Evolutionary conservation across 495 filamentous ascomycete genomes (phyloP).

Genomic region (Geopyxis carbonaria): DNA sequence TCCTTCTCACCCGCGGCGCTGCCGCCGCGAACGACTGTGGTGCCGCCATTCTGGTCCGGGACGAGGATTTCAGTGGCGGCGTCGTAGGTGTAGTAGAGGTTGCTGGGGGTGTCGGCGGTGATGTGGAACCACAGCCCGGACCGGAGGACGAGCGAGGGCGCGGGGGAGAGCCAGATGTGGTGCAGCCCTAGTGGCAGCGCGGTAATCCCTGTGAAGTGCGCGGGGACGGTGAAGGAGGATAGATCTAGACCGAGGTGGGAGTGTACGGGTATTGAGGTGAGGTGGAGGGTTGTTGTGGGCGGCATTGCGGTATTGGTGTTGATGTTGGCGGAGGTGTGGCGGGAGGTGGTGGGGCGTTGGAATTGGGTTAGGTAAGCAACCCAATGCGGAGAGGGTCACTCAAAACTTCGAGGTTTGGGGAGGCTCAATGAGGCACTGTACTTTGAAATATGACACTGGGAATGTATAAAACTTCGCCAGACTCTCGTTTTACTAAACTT

Average conservation of each 20-base stretch:
- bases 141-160: slow-evolving; percentile 18
- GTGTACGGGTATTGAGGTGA: slow-evolving; percentile 15
- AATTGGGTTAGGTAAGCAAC: background rate
- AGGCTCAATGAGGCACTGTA: no score
- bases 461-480: no score
- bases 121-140: slow-evolving; percentile 16
- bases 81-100: background rate
- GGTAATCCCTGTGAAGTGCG: slow-evolving; percentile 19
- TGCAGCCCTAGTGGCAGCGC: slow-evolving; percentile 18
- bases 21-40: background rate
- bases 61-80: background rate
- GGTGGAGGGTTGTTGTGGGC: slow-evolving; percentile 12
- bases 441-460: no score
- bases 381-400: no score
- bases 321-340: background rate
- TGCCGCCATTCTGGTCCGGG: background rate
- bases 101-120: background rate
- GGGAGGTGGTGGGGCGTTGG: background rate
- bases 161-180: slow-evolving; percentile 18
- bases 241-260: slow-evolving; percentile 21
- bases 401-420: no score
- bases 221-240: slow-evolving; percentile 21
- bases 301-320: background rate
- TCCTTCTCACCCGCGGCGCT: background rate
- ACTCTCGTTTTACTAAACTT: no score